Percentiles rank a stretch among this genome's conserved stretches.
Conservation (phyloP, 2,329 filamentous ascomycete species). For the Arthroderma sp. region DNA sequence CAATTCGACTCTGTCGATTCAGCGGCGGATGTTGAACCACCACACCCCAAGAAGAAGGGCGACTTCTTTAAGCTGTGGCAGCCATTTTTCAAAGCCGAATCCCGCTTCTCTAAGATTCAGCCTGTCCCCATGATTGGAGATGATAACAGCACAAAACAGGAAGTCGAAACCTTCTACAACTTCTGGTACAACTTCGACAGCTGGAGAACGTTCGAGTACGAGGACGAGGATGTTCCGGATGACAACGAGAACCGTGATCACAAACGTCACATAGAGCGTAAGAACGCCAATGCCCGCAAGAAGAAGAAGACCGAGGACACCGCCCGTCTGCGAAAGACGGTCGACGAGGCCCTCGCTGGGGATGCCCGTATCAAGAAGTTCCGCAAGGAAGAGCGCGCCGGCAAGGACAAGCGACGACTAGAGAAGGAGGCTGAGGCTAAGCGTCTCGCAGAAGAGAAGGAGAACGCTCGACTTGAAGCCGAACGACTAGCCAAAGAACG, state of each 20-base stretch:
- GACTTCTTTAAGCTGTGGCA: conserved; percentile 95
- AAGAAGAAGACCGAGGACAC: conserved; percentile 99
- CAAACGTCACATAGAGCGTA: conserved; percentile 95
- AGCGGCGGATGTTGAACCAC: conserved; percentile 80
- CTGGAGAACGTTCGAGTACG: conserved; percentile 95
- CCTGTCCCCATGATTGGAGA: conserved; percentile 80
- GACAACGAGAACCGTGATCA: conserved; percentile 99
- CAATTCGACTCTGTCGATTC: conserved; percentile 98
- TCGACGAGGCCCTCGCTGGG: conserved; percentile 70
- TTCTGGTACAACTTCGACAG: conserved; percentile 99
- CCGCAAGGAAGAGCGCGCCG: conserved; percentile 77
- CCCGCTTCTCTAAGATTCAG: conserved; percentile 79
- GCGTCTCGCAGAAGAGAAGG: conserved; percentile 72
- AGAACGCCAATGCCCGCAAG: conserved; percentile 93
- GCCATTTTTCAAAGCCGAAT: conserved; percentile 81
- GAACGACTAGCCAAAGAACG: conserved; percentile 68
- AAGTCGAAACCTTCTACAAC: conserved; percentile 95
- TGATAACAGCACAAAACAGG: conserved; percentile 71
- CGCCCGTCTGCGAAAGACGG: conserved; percentile 72
- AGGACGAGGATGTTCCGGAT: conserved; percentile 96
- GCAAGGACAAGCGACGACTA: conserved; percentile 89
- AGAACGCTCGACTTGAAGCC: conserved; percentile 71
- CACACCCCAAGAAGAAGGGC: conserved; percentile 69
- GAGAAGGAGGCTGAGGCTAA: conserved; percentile 89
- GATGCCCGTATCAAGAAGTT: conserved; percentile 98